Percentiles rank a stretch among this genome's conserved stretches.
These are phyloP conservation scores for Hypocrella siamensis DNA, from an alignment of 2,329 filamentous ascomycete genomes.

Conservation along the genomic window DNA sequence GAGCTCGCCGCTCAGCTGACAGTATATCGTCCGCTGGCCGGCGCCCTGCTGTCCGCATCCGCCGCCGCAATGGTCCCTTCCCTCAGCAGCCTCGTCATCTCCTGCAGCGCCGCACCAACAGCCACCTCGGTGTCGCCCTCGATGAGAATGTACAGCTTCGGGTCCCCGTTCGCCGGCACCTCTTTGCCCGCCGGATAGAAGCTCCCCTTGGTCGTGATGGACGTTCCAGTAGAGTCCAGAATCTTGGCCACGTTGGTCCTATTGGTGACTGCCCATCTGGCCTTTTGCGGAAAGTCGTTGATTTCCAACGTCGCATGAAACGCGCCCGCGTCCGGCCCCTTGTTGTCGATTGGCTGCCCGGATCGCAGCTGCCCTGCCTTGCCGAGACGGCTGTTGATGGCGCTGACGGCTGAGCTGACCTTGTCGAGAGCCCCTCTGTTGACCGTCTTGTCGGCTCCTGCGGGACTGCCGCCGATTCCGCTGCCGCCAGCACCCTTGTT, in stretches of 20 bases:
- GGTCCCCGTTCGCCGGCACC: constrained; percentile 55
- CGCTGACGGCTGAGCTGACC: constrained; percentile 77
- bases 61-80: constrained; percentile 83
- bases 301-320: constrained; percentile 97
- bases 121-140: constrained; percentile 92
- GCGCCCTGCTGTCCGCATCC: constrained; percentile 69
- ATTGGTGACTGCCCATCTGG: constrained; percentile 96
- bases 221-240: constrained; percentile 82
- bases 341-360: constrained; percentile 94
- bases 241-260: constrained; percentile 98
- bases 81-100: constrained; percentile 73
- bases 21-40: constrained; percentile 69
- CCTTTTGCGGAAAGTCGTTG: constrained; percentile 98
- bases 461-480: constrained; percentile 33
- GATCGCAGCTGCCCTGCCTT: constrained; percentile 79
- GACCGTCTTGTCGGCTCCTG: constrained; percentile 43
- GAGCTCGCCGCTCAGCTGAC: constrained; percentile 42
- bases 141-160: constrained; percentile 96
- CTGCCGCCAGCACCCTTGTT: constrained; percentile 13
- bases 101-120: constrained; percentile 78
- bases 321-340: constrained; percentile 88
- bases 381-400: constrained; percentile 80
- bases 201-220: constrained; percentile 92
- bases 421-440: constrained; percentile 65
- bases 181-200: constrained; percentile 77